phyloP scores from a whole-genome alignment of 148 eudicot species.

The Silene uniflora region DNA sequence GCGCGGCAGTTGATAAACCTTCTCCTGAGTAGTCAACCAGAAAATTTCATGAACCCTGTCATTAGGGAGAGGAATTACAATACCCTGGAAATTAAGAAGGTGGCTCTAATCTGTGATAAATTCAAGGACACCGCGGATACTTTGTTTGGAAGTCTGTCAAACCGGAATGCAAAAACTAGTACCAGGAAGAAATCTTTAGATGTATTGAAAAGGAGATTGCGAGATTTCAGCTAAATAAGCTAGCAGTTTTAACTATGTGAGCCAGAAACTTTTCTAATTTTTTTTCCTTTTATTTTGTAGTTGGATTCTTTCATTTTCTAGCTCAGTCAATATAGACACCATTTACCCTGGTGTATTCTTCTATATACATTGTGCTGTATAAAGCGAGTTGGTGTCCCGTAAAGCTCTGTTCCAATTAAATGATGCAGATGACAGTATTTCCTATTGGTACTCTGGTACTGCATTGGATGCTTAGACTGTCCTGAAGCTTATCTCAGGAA shows the following conservation, averaged over 20 bases:
- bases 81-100: slow-evolving; percentile 70
- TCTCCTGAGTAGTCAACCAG: slow-evolving; percentile 81
- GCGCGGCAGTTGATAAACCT: slow-evolving; percentile 78
- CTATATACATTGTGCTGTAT: no score
- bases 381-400: no score
- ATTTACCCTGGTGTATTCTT: slow-evolving; percentile 15
- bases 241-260: slow-evolving; percentile 24
- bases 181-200: slow-evolving; percentile 83
- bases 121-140: slow-evolving; percentile 83
- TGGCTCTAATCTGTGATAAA: slow-evolving; percentile 78
- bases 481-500: no score
- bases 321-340: slow-evolving; percentile 19
- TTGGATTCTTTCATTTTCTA: slow-evolving; percentile 16
- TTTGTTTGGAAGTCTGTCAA: slow-evolving; percentile 88
- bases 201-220: slow-evolving; percentile 62
- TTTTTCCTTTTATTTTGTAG: slow-evolving; percentile 12
- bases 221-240: slow-evolving; percentile 62
- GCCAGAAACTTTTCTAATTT: slow-evolving; percentile 8
- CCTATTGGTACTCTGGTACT: no score
- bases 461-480: no score
- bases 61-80: slow-evolving; percentile 73
- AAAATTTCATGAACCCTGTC: slow-evolving; percentile 93
- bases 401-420: no score
- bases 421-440: no score
- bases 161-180: slow-evolving; percentile 67